These are phyloP conservation scores for Lichtheimia ramosa DNA, from an alignment of 371 early-diverging fungal genomes.

Conservation along the genomic window DNA sequence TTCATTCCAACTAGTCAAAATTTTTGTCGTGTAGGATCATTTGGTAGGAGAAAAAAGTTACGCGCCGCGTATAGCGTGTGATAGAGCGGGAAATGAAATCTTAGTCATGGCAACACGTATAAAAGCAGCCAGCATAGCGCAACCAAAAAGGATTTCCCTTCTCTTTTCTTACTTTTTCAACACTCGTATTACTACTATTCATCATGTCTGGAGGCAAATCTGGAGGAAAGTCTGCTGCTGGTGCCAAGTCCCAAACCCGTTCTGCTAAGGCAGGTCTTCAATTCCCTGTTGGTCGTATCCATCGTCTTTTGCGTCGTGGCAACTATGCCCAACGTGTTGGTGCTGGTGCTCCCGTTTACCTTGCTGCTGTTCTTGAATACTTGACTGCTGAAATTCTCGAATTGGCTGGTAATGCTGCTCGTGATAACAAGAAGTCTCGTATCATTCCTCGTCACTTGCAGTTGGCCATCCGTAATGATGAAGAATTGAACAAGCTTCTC, in stretches of 20 bases:
- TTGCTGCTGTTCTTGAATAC: slow-evolving; percentile 95
- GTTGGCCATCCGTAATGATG: slow-evolving; percentile 94
- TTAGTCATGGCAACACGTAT: slow-evolving; percentile 7
- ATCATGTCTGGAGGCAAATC: slow-evolving; percentile 56
- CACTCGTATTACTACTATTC: slow-evolving; percentile 4
- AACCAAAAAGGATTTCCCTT: slow-evolving; percentile 1
- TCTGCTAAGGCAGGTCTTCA: slow-evolving; percentile 89
- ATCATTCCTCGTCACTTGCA: slow-evolving; percentile 90
- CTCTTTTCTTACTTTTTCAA: slow-evolving; percentile 6
- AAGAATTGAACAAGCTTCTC: slow-evolving; percentile 94
- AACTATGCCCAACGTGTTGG: slow-evolving; percentile 95
- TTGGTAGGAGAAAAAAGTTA: neutral
- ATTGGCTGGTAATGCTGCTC: slow-evolving; percentile 94
- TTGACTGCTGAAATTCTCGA: slow-evolving; percentile 96
- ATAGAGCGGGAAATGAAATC: neutral
- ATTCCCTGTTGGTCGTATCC: slow-evolving; percentile 97
- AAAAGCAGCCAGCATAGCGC: neutral
- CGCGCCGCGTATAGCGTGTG: neutral
- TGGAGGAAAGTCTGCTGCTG: slow-evolving; percentile 54
- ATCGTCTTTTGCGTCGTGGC: slow-evolving; percentile 89
- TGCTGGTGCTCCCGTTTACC: slow-evolving; percentile 93
- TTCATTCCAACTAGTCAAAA: slow-evolving; percentile 6
- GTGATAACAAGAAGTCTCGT: slow-evolving; percentile 95
- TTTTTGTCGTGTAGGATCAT: neutral
- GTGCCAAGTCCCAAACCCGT: slow-evolving; percentile 62